Evolutionary conservation across 345 rosid species (phyloP), one percentile per base, ranked within the genome.

Genomic region (Eucalyptus polybractea): DNA sequence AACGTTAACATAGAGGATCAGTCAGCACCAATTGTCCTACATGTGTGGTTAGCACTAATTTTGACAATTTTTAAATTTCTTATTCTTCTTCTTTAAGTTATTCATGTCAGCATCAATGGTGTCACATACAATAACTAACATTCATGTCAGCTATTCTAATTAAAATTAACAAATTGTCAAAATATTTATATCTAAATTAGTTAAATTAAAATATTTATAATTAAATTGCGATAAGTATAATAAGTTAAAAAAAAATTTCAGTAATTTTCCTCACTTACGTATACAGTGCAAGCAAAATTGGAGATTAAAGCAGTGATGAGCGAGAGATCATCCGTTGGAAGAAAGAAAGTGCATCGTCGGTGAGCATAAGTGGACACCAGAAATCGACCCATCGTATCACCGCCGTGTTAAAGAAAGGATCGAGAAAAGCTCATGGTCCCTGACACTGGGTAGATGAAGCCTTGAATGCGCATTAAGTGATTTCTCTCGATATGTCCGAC

Each of bases 101-200:
- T 60, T 6, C 31, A 27, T 0, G 15, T 27, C 16, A 6, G 0
- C 0, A 21, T 11, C 4, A 6, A 13, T 11, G 1, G 1, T 60
- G 16, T 3, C 0, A 12, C 1, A 0, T 60, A 27, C 0, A 29
- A 60, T 13, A 0, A 27, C 7, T 12, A 12, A 6, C 0, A 60
- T 25, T 0, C 0, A 60, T 12, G 7, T 0, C 1, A 10, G 4
- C 0, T 0, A 60, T 60, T 27, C 0, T 27, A 0, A 13, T 3
- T 27, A 27, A 27, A 60, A 60, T 12, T 60, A 0, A 0, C 16
- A 60, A 60, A 5, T 27, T 60, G 0, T 60, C 8, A 27, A 12
- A 60, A 60, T 60, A 3, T 12, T 27, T 27, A 60, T 27, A 13
- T 6, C 2, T 60, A 11, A 27, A 60, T 60, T 25, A 6, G 4